Evolutionary conservation across 805 yeast genomes (phyloP), one percentile per base, ranked within the genome.

Genomic region (Naumovozyma dairenensis): DNA sequence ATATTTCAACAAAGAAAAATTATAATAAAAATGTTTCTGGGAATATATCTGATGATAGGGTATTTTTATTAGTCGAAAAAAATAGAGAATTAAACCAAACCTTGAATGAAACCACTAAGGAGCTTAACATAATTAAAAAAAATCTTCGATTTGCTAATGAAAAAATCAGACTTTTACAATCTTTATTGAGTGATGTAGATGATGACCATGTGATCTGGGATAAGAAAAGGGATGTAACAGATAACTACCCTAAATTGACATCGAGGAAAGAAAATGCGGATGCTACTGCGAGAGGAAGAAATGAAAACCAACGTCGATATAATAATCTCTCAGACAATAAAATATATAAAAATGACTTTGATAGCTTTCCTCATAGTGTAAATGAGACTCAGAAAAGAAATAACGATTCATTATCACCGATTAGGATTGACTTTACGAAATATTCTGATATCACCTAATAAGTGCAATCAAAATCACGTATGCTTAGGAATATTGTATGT

Each of bases 381-480:
- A 29, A 13, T 2, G 4, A n/a, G 29, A 32, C 21, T 50, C 44
- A 24, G 42, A 39, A 35, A 42, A 46, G n/a, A 51, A 45, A 33
- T 20, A 39, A 18, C 36, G 38, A 17, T 31, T 49, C 55, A 2
- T 40, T 54, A 21, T 54, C 59, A 4, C 59, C 59, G 17, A 47
- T 54, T 10, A 39, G 53, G 26, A 43, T 54, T n/a, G 59, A 54
- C 36, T 49, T 46, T 30, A 47, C 57, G 7, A 44, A 45, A 31
- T 54, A 54, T 31, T 46, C 37, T 21, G 27, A n/a, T n/a, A n/a
- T n/a, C n/a, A n/a, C n/a, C n/a, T n/a, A n/a, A n/a, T n/a, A n/a
- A n/a, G n/a, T n/a, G n/a, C n/a, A n/a, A n/a, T n/a, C n/a, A n/a
- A n/a, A n/a, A n/a, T n/a, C n/a, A n/a, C n/a, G n/a, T n/a, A n/a